Base-by-base conservation (phyloP, 1,284 basidiomycete genomes). In the Ustilago curta region DNA sequence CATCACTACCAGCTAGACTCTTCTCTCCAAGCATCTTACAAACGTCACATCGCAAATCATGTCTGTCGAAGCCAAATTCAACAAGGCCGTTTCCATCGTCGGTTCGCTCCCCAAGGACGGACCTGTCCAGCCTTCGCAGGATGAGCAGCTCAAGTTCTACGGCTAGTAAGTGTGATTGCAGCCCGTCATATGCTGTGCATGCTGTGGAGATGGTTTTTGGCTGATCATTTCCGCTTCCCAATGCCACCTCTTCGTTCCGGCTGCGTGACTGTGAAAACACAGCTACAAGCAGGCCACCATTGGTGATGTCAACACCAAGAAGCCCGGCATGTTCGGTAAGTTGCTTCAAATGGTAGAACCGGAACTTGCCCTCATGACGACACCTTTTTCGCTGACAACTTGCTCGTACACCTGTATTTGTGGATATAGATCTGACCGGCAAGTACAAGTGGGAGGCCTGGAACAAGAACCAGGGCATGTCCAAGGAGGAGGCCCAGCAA, bases 401-500 rank as follows among this genome's bases (percentile, higher is more conserved):
- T 4, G 8, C 29, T 8, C 27, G 27, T 5, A 25, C 21, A 7
- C 50, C 1, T 11, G 2, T 37, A 4, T 1, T 37, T 16, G 35
- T 16, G 25, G 2, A 11, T 49, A 37, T 37, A 80, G 81, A 83
- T 72, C 59, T 83, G 54, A 61, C 77, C 32, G 81, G 81, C 59
- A 83, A 83, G 81, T 77, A 77, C 76, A 83, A 83, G 76, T 83
- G 81, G 81, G 81, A 83, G 45, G 81, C 81, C 39, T 83, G 79
- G 79, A 83, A 83, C 67, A 77, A 66, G 59, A 69, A 76, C 68
- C 60, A 81, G 76, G 81, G 81, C 47, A 63, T 63, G 59, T 71
- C 66, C 65, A 61, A 70, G 60, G 81, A 83, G 49, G 77, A 65
- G 1, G 80, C 80, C 54, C 78, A 83, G 74, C 54, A 78, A 66